Conservation (phyloP, 2,329 filamentous ascomycete genomes). For the Nemania diffusa region DNA sequence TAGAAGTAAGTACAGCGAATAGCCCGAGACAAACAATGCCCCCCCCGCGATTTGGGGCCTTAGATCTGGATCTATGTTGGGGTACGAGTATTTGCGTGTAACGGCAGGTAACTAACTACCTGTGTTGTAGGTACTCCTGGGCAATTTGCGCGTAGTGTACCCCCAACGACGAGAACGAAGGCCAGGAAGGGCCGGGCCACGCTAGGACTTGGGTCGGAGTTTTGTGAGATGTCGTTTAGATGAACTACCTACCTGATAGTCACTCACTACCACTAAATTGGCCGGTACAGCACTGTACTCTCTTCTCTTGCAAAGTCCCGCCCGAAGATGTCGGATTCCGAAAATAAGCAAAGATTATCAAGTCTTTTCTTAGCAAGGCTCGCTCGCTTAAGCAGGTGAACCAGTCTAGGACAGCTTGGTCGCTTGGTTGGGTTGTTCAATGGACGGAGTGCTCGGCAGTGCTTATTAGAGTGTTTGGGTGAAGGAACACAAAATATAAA, state of each 20-base stretch:
- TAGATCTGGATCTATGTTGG: constrained; percentile 34
- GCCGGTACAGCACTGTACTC: constrained; percentile 7
- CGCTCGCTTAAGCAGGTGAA: constrained; percentile 42
- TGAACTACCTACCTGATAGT: constrained; percentile 29
- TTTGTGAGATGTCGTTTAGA: constrained; percentile 27
- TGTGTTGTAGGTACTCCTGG: constrained; percentile 2
- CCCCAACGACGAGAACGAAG: constrained; percentile 27
- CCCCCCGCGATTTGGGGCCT: constrained; percentile 28
- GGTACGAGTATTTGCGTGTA: constrained; percentile 31
- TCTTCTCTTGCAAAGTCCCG: constrained; percentile 34
- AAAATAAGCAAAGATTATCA: constrained; percentile 34
- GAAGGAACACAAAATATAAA: background rate
- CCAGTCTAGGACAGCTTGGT: constrained; percentile 12
- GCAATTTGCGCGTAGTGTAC: constrained; percentile 7
- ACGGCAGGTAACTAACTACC: constrained; percentile 7
- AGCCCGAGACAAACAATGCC: constrained; percentile 29
- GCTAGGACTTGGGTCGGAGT: constrained; percentile 33
- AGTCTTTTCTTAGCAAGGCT: constrained; percentile 32
- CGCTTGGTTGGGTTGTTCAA: constrained; percentile 5
- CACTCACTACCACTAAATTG: background rate
- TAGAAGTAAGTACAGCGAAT: constrained; percentile 6
- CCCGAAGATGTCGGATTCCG: constrained; percentile 44
- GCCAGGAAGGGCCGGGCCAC: background rate
- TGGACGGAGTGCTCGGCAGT: background rate
- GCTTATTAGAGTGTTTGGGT: constrained; percentile 15